Conservation (phyloP, 306 rosid species). For the Echinosophora koreensis region DNA sequence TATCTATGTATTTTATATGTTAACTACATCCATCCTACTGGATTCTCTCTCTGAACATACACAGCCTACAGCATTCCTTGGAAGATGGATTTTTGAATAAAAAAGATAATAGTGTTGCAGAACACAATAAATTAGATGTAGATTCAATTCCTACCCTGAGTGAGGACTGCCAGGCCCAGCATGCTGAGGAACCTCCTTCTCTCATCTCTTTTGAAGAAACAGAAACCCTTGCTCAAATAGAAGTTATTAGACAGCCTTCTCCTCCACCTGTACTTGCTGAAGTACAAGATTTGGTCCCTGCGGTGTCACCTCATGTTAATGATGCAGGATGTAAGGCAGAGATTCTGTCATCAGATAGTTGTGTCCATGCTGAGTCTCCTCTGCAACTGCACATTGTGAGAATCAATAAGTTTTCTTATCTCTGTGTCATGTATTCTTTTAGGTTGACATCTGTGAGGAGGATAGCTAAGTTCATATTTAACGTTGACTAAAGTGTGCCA, state of each 20-base stretch:
- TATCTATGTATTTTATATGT: too few relatives aligned
- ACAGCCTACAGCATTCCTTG: constrained; percentile 69
- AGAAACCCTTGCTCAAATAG: constrained; percentile 59
- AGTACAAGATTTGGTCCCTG: constrained; percentile 84
- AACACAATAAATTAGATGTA: constrained; percentile 52
- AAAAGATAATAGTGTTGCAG: constrained; percentile 55
- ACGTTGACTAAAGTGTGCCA: constrained; percentile 4
- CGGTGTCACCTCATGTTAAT: constrained; percentile 63
- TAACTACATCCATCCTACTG: constrained; percentile 31
- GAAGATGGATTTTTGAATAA: constrained; percentile 52
- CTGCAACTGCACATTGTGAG: constrained; percentile 91
- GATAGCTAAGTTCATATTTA: constrained; percentile 30
- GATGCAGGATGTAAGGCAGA: constrained; percentile 61
- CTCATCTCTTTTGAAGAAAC: constrained; percentile 84
- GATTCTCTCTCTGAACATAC: constrained; percentile 48
- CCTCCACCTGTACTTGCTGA: constrained; percentile 95
- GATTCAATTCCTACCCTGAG: constrained; percentile 53
- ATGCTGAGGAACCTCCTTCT: constrained; percentile 62
- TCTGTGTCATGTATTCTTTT: background rate
- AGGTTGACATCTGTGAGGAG: constrained; percentile 28
- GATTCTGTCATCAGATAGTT: constrained; percentile 57
- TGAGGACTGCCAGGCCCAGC: constrained; percentile 52
- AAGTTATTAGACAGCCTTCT: constrained; percentile 86
- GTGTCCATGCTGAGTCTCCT: constrained; percentile 73
- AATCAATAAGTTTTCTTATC: constrained; percentile 39